These are phyloP conservation scores for Globisporangium echinulatum DNA, from an alignment of 352 stramenopile species.

Conservation along the genomic window DNA sequence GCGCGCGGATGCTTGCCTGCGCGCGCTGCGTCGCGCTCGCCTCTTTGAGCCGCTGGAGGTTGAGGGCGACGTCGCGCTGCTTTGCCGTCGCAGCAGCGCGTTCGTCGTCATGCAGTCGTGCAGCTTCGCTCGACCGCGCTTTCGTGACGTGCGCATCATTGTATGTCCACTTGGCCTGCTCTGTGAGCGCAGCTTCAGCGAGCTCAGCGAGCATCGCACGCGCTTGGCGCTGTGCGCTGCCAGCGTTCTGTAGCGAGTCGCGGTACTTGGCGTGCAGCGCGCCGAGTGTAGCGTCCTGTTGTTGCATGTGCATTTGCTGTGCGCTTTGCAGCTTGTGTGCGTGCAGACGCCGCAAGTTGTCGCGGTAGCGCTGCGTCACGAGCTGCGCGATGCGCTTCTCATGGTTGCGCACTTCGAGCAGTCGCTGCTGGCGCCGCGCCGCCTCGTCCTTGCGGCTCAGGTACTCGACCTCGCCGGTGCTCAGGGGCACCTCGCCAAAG, in stretches of 20 bases:
- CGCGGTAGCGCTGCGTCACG: conserved; percentile 64
- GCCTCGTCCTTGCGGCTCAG: conserved; percentile 51
- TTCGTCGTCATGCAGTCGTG: conserved; percentile 20
- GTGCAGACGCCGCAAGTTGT: conserved; percentile 53
- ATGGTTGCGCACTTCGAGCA: conserved; percentile 51
- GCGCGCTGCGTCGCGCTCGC: conserved; percentile 32
- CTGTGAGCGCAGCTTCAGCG: conserved; percentile 35
- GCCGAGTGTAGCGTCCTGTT: conserved; percentile 37
- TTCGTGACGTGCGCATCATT: conserved; percentile 27
- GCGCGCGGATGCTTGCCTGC: conserved; percentile 31
- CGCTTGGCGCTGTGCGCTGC: conserved; percentile 52
- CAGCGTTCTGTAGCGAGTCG: conserved; percentile 53
- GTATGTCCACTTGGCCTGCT: conserved; percentile 52
- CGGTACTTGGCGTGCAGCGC: conserved; percentile 48
- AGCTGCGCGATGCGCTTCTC: conserved; percentile 57
- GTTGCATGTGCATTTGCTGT: conserved; percentile 18
- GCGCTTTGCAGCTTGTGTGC: conserved; percentile 20
- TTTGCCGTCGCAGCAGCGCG: conserved; percentile 18
- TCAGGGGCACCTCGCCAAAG: conserved; percentile 54
- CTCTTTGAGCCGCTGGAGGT: conserved; percentile 35
- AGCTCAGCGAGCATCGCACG: conserved; percentile 49
- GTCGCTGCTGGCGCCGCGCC: conserved; percentile 33
- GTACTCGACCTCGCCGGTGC: conserved; percentile 52
- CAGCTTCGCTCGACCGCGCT: conserved; percentile 27
- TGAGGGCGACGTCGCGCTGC: conserved; percentile 32